These are phyloP conservation scores for Candida anutae DNA, from an alignment of 1,139 yeast species.

Conservation along the genomic window DNA sequence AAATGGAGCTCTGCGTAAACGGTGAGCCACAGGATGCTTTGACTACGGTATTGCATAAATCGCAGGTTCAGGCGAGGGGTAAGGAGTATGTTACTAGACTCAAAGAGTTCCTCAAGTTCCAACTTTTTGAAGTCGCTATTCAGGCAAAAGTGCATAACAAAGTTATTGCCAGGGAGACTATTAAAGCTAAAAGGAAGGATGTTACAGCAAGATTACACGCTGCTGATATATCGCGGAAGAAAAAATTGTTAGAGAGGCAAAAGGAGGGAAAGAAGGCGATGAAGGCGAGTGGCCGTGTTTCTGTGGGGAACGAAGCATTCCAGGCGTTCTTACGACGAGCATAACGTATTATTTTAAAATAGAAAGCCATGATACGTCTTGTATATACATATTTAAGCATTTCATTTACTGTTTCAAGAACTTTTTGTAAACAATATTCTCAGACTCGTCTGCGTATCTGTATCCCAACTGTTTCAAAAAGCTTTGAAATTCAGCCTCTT, in stretches of 20 bases:
- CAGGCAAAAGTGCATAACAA: conserved; percentile 85
- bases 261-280: conserved; percentile 88
- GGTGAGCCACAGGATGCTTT: conserved; percentile 89
- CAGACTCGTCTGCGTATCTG: conserved; percentile 72
- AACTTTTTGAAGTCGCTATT: conserved; percentile 85
- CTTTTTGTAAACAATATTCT: conserved; percentile 72
- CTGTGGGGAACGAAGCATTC: conserved; percentile 77
- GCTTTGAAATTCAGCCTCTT: conserved; percentile 50
- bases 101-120: conserved; percentile 70
- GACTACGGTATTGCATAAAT: conserved; percentile 79
- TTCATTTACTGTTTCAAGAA: conserved; percentile 36
- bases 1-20: conserved; percentile 82
- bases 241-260: conserved; percentile 80
- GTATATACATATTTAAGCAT: neutral
- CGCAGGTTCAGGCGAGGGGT: conserved; percentile 68
- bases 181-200: conserved; percentile 88
- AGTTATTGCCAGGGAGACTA: conserved; percentile 85
- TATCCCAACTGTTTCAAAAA: conserved; percentile 72
- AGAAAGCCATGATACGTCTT: too few relatives aligned
- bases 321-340: conserved; percentile 51
- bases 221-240: conserved; percentile 83
- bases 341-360: too few relatives aligned
- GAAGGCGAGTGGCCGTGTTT: conserved; percentile 73
- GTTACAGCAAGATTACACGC: conserved; percentile 90
- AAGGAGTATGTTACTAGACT: conserved; percentile 77